phyloP scores from a whole-genome alignment of 2,329 filamentous ascomycete species.

The Cryoendolithus antarcticus region DNA sequence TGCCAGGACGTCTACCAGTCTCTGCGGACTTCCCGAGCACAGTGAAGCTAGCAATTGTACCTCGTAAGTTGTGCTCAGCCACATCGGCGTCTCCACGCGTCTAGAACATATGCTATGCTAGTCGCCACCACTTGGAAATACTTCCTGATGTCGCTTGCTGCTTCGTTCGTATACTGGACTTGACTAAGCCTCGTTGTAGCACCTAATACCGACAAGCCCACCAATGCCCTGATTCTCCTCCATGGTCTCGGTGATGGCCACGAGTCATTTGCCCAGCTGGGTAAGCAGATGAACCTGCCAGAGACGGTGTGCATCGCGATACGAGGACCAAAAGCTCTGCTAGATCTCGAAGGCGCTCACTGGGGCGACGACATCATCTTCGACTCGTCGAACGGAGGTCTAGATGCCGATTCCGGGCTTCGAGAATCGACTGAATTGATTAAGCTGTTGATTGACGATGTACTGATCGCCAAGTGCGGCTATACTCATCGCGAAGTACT shows the following conservation, averaged over 20 bases:
- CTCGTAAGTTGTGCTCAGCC: slow-evolving; percentile 27
- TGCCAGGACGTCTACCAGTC: slow-evolving; percentile 32
- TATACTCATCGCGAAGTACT: slow-evolving; percentile 39
- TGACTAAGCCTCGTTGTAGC: slow-evolving; percentile 19
- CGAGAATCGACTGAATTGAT: slow-evolving; percentile 29
- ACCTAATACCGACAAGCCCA: slow-evolving; percentile 44
- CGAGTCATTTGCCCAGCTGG: slow-evolving; percentile 55
- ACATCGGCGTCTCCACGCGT: slow-evolving; percentile 1
- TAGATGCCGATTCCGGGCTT: slow-evolving; percentile 45
- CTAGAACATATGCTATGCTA: too few relatives aligned
- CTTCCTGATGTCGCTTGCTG: neutral
- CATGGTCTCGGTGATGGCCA: slow-evolving; percentile 75
- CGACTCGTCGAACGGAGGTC: slow-evolving; percentile 37
- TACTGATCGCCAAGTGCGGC: slow-evolving; percentile 36
- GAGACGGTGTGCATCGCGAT: slow-evolving; percentile 66
- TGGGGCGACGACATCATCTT: slow-evolving; percentile 50
- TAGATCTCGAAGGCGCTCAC: slow-evolving; percentile 53
- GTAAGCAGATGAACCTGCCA: slow-evolving; percentile 56
- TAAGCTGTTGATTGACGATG: slow-evolving; percentile 29
- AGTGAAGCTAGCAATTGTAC: slow-evolving; percentile 30
- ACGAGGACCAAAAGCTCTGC: slow-evolving; percentile 56
- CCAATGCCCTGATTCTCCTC: slow-evolving; percentile 66
- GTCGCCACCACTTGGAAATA: too few relatives aligned
- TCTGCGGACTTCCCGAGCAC: slow-evolving; percentile 30
- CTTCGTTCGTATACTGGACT: slow-evolving; percentile 1